Evolutionary conservation across 2,329 filamentous ascomycete genomes (phyloP).

Genomic region (Neofusicoccum kwambonambiense): DNA sequence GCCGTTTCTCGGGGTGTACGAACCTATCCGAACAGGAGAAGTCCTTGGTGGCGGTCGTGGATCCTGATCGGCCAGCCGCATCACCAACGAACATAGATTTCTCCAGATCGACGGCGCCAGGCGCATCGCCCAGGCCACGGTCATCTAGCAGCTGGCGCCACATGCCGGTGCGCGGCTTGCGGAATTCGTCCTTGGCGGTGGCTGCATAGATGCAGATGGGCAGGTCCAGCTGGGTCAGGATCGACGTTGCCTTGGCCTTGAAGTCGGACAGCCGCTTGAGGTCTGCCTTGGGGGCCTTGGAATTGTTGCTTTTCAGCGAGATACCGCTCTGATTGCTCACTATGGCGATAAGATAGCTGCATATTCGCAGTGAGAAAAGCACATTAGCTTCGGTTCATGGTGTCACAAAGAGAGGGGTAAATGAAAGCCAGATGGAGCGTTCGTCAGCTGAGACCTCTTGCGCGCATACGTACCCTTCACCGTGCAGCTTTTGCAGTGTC

Average conservation of each 20-base stretch:
- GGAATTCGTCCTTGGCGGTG: slow-evolving; percentile 74
- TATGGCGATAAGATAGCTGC: slow-evolving; percentile 71
- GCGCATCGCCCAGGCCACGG: slow-evolving; percentile 46
- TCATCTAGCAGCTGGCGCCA: slow-evolving; percentile 68
- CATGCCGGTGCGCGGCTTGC: slow-evolving; percentile 88
- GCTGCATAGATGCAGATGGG: slow-evolving; percentile 83
- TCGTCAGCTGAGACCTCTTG: slow-evolving; percentile 18
- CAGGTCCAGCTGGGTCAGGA: slow-evolving; percentile 71
- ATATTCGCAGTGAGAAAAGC: neutral
- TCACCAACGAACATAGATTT: slow-evolving; percentile 87
- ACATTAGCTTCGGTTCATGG: slow-evolving; percentile 11
- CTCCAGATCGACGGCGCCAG: slow-evolving; percentile 62
- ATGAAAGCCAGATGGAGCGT: slow-evolving; percentile 13
- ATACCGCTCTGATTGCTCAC: slow-evolving; percentile 89
- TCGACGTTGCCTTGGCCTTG: slow-evolving; percentile 72
- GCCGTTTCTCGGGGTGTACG: slow-evolving; percentile 19
- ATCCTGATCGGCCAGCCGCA: slow-evolving; percentile 59
- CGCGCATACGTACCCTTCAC: slow-evolving; percentile 58
- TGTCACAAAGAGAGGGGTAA: slow-evolving; percentile 17
- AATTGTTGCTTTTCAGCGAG: slow-evolving; percentile 68
- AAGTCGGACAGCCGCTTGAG: slow-evolving; percentile 73
- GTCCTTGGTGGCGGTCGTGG: slow-evolving; percentile 50
- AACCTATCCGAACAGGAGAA: slow-evolving; percentile 62
- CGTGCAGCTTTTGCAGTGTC: slow-evolving; percentile 65
- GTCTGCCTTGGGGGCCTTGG: slow-evolving; percentile 67